Base-by-base conservation (phyloP, 2,329 filamentous ascomycete species). In the Botrytis deweyae region DNA sequence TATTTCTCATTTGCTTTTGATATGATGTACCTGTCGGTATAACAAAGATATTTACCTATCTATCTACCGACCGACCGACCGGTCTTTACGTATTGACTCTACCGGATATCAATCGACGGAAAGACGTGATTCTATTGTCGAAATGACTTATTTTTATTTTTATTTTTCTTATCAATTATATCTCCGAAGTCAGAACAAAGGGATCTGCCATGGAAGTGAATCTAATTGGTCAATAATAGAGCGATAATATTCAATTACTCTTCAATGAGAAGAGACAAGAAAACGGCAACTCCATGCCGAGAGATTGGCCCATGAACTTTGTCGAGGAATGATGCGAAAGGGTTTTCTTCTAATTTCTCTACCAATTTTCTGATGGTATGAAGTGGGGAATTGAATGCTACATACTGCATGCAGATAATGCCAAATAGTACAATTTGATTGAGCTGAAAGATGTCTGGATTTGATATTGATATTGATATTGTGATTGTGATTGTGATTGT, bases 231-330 rank as follows among this genome's bases (percentile, higher is more conserved):
- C 3, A 3, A 38, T 29, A 65, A 36, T 36, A 14, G 9, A 46
- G 10, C 29, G 33, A 14, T n/a, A 20, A 20, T 40, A 52, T 33
- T 38, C 5, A 38, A 66, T 49, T 49, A 25, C 9, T 20, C 22
- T 64, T 64, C 62, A 44, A 33, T 29, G 18, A 25, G 38, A 40
- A 4, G n/a, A 67, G 65, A 67, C 65, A 40, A 68, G 46, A 68
- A 55, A 40, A 20, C 65, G 65, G 46, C 14, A 40, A 29, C n/a
- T 55, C 20, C 33, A 40, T 67, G 65, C 65, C 65, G 65, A 67
- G 65, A 52, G 52, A 52, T 55, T 67, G 12, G 33, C 64, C 33
- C 44, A 20, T 20, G n/a, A 1, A 33, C 3, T 58, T 29, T 29
- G 52, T 29, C 16, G 38, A 16, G 40, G 38, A 42, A 42, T 63